These are phyloP conservation scores for Picochlorum sp. DNA, from an alignment of 139 green algal genomes.

Conservation along the genomic window DNA sequence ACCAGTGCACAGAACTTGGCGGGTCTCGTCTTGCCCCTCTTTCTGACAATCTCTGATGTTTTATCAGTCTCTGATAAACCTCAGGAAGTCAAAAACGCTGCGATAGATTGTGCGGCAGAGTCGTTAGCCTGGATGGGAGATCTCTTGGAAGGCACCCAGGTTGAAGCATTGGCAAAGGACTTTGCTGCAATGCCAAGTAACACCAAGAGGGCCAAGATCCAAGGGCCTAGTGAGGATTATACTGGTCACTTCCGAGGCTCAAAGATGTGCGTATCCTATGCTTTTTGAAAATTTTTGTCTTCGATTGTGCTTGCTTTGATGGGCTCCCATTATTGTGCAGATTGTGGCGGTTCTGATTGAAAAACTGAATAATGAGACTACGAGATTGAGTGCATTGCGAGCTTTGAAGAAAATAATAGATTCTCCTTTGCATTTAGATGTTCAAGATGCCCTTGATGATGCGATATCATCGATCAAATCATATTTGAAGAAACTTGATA, in stretches of 20 bases:
- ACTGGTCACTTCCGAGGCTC: neutral
- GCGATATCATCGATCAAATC: constrained; percentile 61
- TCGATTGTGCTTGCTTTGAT: too few species aligned
- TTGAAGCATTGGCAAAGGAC: constrained; percentile 21
- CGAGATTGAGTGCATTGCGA: constrained; percentile 73
- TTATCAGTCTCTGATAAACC: constrained; percentile 64
- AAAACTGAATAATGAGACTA: constrained; percentile 84
- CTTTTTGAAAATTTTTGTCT: too few species aligned
- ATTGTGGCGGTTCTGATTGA: constrained; percentile 72
- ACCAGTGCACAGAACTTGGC: constrained; percentile 9
- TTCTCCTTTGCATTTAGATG: constrained; percentile 45
- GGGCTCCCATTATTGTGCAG: constrained; percentile 4
- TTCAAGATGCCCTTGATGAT: constrained; percentile 28
- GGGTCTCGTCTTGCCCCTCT: constrained; percentile 43
- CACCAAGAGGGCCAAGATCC: neutral
- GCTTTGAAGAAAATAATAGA: constrained; percentile 60
- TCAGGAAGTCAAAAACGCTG: constrained; percentile 86
- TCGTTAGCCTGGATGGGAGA: constrained; percentile 60
- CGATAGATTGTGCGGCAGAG: constrained; percentile 62
- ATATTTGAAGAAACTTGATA: constrained; percentile 89
- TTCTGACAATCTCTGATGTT: constrained; percentile 23
- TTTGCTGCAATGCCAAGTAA: constrained; percentile 30
- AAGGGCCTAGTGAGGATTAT: neutral
- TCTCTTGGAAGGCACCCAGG: constrained; percentile 17
- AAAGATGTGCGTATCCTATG: neutral